Percentiles rank a stretch among this genome's conserved stretches.
Evolutionary conservation across 176 grass and related monocot genomes (phyloP).

Genomic region (Avena eriantha): DNA sequence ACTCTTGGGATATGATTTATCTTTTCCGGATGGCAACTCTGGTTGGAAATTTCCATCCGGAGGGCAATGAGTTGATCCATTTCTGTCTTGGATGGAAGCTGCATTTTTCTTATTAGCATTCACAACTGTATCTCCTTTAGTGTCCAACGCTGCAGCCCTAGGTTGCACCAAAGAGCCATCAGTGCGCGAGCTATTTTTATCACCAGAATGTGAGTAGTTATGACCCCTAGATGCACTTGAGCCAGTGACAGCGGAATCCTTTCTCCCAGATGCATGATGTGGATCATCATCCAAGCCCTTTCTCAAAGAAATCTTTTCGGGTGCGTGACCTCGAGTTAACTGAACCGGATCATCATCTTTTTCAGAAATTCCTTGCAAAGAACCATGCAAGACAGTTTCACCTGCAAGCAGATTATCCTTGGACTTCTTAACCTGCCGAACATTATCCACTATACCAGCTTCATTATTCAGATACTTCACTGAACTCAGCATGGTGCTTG

Average conservation of each 20-base stretch:
- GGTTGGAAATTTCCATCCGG: slow-evolving; percentile 41
- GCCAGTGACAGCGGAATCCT: slow-evolving; percentile 45
- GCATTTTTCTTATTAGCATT: slow-evolving; percentile 46
- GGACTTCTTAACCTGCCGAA: slow-evolving; percentile 40
- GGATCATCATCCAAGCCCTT: slow-evolving; percentile 47
- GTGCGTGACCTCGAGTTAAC: slow-evolving; percentile 45
- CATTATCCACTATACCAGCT: slow-evolving; percentile 50
- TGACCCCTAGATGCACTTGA: slow-evolving; percentile 47
- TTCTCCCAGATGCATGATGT: slow-evolving; percentile 58
- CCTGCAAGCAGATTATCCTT: slow-evolving; percentile 49
- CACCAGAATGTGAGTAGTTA: slow-evolving; percentile 49
- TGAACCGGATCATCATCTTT: slow-evolving; percentile 48
- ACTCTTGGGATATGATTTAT: slow-evolving; percentile 55
- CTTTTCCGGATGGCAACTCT: slow-evolving; percentile 46
- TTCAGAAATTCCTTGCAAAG: slow-evolving; percentile 57
- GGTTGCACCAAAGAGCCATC: slow-evolving; percentile 43
- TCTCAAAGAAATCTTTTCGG: slow-evolving; percentile 31
- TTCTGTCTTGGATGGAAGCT: slow-evolving; percentile 50
- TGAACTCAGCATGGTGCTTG: slow-evolving; percentile 30
- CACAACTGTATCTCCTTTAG: slow-evolving; percentile 38
- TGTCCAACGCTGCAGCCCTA: slow-evolving; percentile 40
- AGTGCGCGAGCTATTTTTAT: slow-evolving; percentile 47
- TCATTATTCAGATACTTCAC: slow-evolving; percentile 56
- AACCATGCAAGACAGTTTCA: slow-evolving; percentile 50
- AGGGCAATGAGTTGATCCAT: slow-evolving; percentile 46